phyloP scores from a whole-genome alignment of 345 rosid genomes.

The Punica granatum region DNA sequence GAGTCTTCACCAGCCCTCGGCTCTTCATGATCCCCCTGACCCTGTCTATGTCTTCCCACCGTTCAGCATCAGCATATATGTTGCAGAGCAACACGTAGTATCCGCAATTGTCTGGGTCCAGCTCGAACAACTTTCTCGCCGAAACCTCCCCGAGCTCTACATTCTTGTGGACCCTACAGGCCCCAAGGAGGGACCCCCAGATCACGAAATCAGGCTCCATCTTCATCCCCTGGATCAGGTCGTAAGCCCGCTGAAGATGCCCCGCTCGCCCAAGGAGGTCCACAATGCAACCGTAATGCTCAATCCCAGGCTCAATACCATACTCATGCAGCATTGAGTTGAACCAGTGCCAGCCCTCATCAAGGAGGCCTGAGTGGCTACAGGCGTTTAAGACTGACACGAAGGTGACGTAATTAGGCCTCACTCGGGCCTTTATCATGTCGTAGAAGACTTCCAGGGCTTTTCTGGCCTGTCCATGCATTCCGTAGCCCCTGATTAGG shows the following conservation, averaged over 20 bases:
- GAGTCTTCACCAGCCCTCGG: constrained; percentile 58
- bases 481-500: constrained; percentile 78
- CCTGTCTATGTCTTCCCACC: constrained; percentile 78
- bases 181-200: constrained; percentile 88
- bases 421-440: constrained; percentile 52
- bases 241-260: constrained; percentile 52
- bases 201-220: constrained; percentile 67
- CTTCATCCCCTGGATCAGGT: constrained; percentile 62
- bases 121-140: constrained; percentile 49
- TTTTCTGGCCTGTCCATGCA: constrained; percentile 70
- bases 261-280: constrained; percentile 92
- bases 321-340: constrained; percentile 48
- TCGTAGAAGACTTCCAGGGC: constrained; percentile 60
- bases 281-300: constrained; percentile 89
- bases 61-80: constrained; percentile 82
- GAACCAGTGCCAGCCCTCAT: constrained; percentile 81
- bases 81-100: constrained; percentile 70
- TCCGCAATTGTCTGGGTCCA: constrained; percentile 67
- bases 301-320: constrained; percentile 61
- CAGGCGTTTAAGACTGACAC: constrained; percentile 75
- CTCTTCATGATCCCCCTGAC: constrained; percentile 50
- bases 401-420: constrained; percentile 78
- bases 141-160: constrained; percentile 77
- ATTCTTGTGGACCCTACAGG: constrained; percentile 80
- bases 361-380: constrained; percentile 71